phyloP scores from a whole-genome alignment of 495 filamentous ascomycete species.

The Aeminium ludgeri region DNA sequence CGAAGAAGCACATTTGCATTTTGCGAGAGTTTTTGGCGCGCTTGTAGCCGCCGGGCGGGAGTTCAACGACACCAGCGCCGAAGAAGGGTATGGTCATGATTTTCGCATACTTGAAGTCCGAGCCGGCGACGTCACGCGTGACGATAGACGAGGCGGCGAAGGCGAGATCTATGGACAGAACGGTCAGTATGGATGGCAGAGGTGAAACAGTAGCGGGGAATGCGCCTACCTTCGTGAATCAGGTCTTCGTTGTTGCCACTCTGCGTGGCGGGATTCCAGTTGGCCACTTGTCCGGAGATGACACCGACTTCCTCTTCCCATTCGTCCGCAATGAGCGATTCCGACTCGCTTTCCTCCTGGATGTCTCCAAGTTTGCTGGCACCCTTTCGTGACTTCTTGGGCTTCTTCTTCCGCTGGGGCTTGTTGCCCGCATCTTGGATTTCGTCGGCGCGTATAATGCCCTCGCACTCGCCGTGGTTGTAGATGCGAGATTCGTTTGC shows the following conservation, averaged over 20 bases:
- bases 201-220: neutral
- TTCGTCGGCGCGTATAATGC: slow-evolving; percentile 57
- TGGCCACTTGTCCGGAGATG: slow-evolving; percentile 38
- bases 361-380: neutral
- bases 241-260: slow-evolving; percentile 40
- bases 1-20: slow-evolving; percentile 93
- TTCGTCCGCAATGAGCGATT: slow-evolving; percentile 20
- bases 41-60: slow-evolving; percentile 68
- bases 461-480: slow-evolving; percentile 48
- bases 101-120: slow-evolving; percentile 72
- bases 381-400: slow-evolving; percentile 32
- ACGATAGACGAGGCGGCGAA: slow-evolving; percentile 59
- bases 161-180: slow-evolving; percentile 42
- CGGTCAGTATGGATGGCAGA: slow-evolving; percentile 1
- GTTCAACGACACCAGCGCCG: slow-evolving; percentile 71
- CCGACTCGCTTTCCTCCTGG: slow-evolving; percentile 33
- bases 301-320: slow-evolving; percentile 48
- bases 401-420: slow-evolving; percentile 25
- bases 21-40: slow-evolving; percentile 73
- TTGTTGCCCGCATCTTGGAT: slow-evolving; percentile 24
- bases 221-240: slow-evolving; percentile 35
- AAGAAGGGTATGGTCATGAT: slow-evolving; percentile 69
- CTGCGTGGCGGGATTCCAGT: slow-evolving; percentile 37
- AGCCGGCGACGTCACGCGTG: slow-evolving; percentile 55
- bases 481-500: slow-evolving; percentile 63